Percentiles rank a stretch among this genome's conserved stretches.
phyloP scores from a whole-genome alignment of 768 basidiomycete genomes.

The Calocera cornea region DNA sequence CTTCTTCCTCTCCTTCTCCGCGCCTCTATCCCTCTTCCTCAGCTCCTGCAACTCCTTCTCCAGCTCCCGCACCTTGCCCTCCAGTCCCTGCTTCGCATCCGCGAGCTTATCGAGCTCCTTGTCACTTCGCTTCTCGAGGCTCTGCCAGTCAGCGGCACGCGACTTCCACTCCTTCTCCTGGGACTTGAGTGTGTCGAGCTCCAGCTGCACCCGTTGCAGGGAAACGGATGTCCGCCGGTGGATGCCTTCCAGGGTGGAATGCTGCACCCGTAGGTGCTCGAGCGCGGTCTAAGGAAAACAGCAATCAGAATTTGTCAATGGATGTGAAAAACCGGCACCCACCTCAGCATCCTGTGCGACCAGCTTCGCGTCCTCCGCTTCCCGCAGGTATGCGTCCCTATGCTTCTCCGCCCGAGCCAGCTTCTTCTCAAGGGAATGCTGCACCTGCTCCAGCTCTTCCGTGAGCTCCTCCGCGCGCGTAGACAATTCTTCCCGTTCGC shows the following conservation, averaged over 20 bases:
- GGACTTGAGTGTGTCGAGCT: background rate
- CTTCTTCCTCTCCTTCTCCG: conserved; percentile 2
- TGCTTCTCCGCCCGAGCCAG: background rate
- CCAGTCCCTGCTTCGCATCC: background rate
- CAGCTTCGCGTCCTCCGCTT: background rate
- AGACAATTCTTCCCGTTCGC: background rate
- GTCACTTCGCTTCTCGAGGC: background rate
- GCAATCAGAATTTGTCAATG: background rate
- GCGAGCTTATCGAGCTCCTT: background rate
- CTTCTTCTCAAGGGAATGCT: background rate
- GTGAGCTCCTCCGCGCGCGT: background rate
- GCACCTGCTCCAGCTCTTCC: background rate
- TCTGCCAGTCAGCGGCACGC: background rate
- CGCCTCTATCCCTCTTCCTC: background rate
- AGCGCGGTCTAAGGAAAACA: background rate
- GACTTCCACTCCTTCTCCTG: background rate
- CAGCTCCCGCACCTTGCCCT: background rate
- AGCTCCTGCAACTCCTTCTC: background rate
- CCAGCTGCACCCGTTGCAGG: background rate
- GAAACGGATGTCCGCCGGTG: background rate
- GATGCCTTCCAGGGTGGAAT: background rate
- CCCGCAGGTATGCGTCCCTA: background rate
- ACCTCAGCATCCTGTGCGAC: background rate
- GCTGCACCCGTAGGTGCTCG: background rate
- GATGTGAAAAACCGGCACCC: background rate